Evolutionary conservation across 108 stramenopile species (phyloP).

Genomic region (Cyclotella cryptica): DNA sequence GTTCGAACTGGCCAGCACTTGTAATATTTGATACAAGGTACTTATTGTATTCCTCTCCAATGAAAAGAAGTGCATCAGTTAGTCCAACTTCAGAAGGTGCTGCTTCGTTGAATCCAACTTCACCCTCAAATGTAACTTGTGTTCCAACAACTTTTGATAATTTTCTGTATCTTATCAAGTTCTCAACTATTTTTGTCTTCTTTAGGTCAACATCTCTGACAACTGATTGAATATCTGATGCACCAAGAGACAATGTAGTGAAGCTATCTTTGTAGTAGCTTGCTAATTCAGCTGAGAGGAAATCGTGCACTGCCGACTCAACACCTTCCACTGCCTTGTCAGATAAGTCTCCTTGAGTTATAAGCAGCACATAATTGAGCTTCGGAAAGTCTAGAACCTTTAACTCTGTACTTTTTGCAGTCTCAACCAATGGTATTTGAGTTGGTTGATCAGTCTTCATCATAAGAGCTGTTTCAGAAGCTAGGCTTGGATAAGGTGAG

Average conservation of each 20-base stretch:
- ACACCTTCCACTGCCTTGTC: slow-evolving; percentile 15
- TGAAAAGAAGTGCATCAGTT: slow-evolving; percentile 7
- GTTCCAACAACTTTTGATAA: slow-evolving; percentile 3
- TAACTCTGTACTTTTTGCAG: not conserved
- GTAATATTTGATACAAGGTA: slow-evolving; percentile 29
- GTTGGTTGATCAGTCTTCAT: not conserved
- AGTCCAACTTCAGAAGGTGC: slow-evolving; percentile 13
- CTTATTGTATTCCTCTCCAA: slow-evolving; percentile 22
- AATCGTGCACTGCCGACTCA: slow-evolving; percentile 4
- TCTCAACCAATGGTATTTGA: not conserved
- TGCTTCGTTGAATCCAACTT: slow-evolving; percentile 1
- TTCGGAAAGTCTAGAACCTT: slow-evolving; percentile 9
- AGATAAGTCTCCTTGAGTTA: slow-evolving; percentile 17
- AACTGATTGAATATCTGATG: not conserved
- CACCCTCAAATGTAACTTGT: slow-evolving; percentile 14
- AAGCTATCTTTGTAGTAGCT: slow-evolving; percentile 13
- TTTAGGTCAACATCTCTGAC: not conserved
- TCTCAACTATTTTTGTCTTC: not conserved
- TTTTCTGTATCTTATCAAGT: not conserved
- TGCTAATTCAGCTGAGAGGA: slow-evolving; percentile 12
- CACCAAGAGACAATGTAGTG: slow-evolving; percentile 2
- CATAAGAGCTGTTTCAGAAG: not conserved
- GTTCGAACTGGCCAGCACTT: slow-evolving; percentile 19
- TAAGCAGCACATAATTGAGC: slow-evolving; percentile 9
- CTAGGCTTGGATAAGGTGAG: not conserved